A percentile compares a stretch with the other conserved stretches of the same genome.
Conservation (phyloP, 306 rosid species). For the Cotoneaster glaucophyllus region DNA sequence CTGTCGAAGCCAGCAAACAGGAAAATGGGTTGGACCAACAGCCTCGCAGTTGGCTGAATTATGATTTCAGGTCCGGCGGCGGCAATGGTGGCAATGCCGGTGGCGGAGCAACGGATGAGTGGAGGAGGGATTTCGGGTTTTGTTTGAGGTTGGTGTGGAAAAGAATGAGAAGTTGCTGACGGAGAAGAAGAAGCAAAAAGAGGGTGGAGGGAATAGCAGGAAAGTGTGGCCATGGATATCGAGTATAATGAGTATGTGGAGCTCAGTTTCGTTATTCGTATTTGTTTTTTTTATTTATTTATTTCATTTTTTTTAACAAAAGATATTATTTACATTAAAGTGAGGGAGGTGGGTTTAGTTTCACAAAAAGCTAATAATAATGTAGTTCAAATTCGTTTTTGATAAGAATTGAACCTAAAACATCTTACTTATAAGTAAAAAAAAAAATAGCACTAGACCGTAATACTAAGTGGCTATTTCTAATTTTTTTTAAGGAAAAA, state of each 20-base stretch:
- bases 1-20: conserved; percentile 40
- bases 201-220: conserved; percentile 40
- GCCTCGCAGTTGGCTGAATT: conserved; percentile 25
- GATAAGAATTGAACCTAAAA: no score
- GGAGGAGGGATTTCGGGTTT: conserved; percentile 27
- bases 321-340: no score
- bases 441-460: fast-evolving
- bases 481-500: no score
- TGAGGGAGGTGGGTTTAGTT: fast-evolving
- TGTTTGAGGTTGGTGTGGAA: conserved; percentile 28
- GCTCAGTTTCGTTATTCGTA: not conserved
- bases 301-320: not conserved
- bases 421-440: no score
- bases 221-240: conserved; percentile 63
- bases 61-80: conserved; percentile 23
- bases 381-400: no score
- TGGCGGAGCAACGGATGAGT: conserved; percentile 18
- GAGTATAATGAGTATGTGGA: conserved; percentile 21
- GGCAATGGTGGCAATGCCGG: conserved; percentile 21
- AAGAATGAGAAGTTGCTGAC: conserved; percentile 23
- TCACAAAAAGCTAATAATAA: no score
- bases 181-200: conserved; percentile 33
- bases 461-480: no score
- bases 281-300: not conserved
- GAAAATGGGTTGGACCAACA: conserved; percentile 53